phyloP scores from a whole-genome alignment of 2,329 filamentous ascomycete genomes.

The Emmonsia crescens region DNA sequence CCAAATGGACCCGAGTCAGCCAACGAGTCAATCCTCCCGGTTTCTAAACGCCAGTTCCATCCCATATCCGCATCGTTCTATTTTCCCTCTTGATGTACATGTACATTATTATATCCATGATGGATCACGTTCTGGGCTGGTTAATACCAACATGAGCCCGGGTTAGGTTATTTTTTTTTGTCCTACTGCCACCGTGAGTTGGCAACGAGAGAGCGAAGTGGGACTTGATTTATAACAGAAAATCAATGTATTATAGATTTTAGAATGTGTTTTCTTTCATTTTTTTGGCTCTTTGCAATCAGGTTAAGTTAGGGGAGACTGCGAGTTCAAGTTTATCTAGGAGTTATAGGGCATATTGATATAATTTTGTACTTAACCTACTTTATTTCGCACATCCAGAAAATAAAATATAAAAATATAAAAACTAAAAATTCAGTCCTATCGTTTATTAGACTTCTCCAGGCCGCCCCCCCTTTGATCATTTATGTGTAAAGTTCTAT shows the following conservation, averaged over 20 bases:
- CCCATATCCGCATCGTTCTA: not conserved
- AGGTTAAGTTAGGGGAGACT: not conserved
- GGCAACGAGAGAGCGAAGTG: not conserved
- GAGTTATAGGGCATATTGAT: not conserved
- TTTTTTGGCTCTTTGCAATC: not conserved
- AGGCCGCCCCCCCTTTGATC: not conserved
- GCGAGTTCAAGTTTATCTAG: not conserved
- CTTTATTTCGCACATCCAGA: not conserved
- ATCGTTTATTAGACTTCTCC: too few species aligned
- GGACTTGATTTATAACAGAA: not conserved
- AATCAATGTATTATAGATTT: not conserved
- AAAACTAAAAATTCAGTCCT: too few species aligned
- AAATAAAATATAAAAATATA: too few species aligned
- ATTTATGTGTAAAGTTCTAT: not conserved
- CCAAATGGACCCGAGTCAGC: conserved; percentile 91
- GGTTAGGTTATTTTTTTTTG: not conserved
- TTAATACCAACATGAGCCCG: not conserved
- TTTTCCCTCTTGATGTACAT: not conserved
- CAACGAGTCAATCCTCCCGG: conserved; percentile 90
- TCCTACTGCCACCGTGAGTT: not conserved
- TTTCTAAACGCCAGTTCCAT: conserved; percentile 50
- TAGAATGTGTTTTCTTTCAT: not conserved
- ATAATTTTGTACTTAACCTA: not conserved
- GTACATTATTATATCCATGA: not conserved
- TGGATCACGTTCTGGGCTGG: not conserved